Base-by-base conservation (phyloP, 768 basidiomycete genomes). In the Russula sp. region DNA sequence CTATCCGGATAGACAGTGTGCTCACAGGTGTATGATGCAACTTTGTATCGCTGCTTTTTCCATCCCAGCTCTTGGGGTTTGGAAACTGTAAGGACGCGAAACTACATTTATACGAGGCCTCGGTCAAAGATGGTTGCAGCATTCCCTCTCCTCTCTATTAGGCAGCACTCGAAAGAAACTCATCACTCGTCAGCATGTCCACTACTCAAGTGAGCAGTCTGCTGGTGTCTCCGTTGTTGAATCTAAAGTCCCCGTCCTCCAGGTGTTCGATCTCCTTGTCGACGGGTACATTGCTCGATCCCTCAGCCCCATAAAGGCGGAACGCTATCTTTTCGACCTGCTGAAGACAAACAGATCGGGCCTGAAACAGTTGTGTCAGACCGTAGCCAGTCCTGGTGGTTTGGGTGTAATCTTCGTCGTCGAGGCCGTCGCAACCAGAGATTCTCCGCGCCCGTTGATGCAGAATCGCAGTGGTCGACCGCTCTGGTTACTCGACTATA, bases 241-340 rank as follows among this genome's bases (percentile, higher is more conserved):
- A 40, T 44, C 49, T 57, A 32, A 62, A 32, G 6, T 48, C n/a
- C 4, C 6, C 10, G 8, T 39, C 50, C 40, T 42, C 40, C 31
- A 62, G 61, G 18, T 14, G 6, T 32, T 16, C 8, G 51, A 59
- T 3, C 62, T 63, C 11, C 52, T 63, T 14, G n/a, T 63, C 3
- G 62, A 63, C 16, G 62, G 62, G n/a, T 63, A 63, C 18, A 61
- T 63, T 10, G 52, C 62, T 2, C 44, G 27, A 16, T 53, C 59
- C 49, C 61, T 61, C 48, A 7, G 31, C 18, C 63, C 59, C 34
- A 45, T 42, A 39, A 55, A 47, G 32, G 16, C 54, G 1, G 63
- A 64, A 32, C 47, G 13, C 9, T 64, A 64, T 22, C 9, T 64
- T 39, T 45, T 22, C 11, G 35, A 61, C 61, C 59, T 64, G 18